These are phyloP conservation scores for Talaromyces albobiverticillius DNA, from an alignment of 2,329 filamentous ascomycete genomes.

Conservation along the genomic window DNA sequence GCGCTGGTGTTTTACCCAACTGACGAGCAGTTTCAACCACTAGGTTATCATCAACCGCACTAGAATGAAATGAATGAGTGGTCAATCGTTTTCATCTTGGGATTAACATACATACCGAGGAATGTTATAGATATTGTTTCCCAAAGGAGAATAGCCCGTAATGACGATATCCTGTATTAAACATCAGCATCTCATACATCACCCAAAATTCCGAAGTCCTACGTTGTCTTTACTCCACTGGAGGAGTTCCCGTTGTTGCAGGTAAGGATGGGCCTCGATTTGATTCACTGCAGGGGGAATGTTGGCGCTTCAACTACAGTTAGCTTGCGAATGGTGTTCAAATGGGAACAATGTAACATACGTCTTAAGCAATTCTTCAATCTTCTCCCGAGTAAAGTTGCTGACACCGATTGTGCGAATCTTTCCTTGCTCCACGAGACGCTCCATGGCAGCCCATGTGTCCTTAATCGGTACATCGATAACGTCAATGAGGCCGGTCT, in stretches of 20 bases:
- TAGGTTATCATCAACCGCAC: slow-evolving; percentile 60
- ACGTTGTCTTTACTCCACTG: slow-evolving; percentile 22
- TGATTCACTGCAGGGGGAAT: slow-evolving; percentile 27
- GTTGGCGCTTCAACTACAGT: slow-evolving; percentile 13
- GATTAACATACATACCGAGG: slow-evolving; percentile 23
- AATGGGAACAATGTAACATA: background rate
- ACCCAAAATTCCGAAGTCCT: background rate
- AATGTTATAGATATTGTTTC: slow-evolving; percentile 37
- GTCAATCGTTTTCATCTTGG: slow-evolving; percentile 31
- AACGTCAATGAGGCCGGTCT: slow-evolving; percentile 20
- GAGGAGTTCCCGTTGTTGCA: slow-evolving; percentile 27
- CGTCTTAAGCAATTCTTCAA: slow-evolving; percentile 37
- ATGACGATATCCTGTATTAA: slow-evolving; percentile 41
- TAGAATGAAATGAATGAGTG: slow-evolving; percentile 48
- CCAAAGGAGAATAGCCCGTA: slow-evolving; percentile 48
- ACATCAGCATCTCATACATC: background rate
- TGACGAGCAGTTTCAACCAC: slow-evolving; percentile 62
- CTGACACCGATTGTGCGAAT: slow-evolving; percentile 68
- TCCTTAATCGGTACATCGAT: slow-evolving; percentile 22
- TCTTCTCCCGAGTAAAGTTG: slow-evolving; percentile 57
- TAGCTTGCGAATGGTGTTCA: background rate
- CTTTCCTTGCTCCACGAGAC: slow-evolving; percentile 53
- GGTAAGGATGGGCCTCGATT: slow-evolving; percentile 27
- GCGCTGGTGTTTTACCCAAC: slow-evolving; percentile 56
- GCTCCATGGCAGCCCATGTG: slow-evolving; percentile 63